Evolutionary conservation across 352 stramenopile species (phyloP), one percentile per base, ranked within the genome.

Genomic region (Phytophthora tentaculata): DNA sequence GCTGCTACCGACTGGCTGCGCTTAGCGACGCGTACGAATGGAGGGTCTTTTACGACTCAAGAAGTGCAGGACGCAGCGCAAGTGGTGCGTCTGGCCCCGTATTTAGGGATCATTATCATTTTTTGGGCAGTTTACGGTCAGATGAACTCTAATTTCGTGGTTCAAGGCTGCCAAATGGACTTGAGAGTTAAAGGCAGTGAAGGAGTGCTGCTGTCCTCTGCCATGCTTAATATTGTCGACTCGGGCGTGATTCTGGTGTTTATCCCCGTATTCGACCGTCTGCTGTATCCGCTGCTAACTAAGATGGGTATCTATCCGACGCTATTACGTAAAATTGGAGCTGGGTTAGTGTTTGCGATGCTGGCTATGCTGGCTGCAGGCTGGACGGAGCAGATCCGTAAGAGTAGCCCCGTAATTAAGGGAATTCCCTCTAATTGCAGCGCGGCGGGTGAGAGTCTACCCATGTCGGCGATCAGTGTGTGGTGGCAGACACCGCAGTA

Each of bases 401-500:
- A 96, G 60, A 57, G 66, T 7, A 69, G 72, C n/a, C 71, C 67
- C 2, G 69, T 80, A 48, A 61, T 94, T 29, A 58, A 77, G 3
- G 81, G 77, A 14, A 44, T 91, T 44, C 65, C 76, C 10, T 94
- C 81, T 22, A 94, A 94, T 51, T 98, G 92, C 64, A 92, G 89
- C 13, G 77, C 77, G 8, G 81, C 67, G 5, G 65, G 72, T 0
- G 81, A 93, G 57, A 64, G 66, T 26, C 76, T 96, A 44, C 83
- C 83, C 14, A 95, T 96, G 84, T 91, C 88, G 0, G 57, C 69
- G 29, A 66, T 97, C 45, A 97, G 86, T 57, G 84, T 98, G 13
- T 95, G 92, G 82, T 98, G 89, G 91, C 88, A 97, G 56, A 90
- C 90, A 5, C 90, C 89, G n/a, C 91, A 97, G 79, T 97, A 93